Base-by-base conservation (phyloP, 768 basidiomycete species). In the Hericium coralloides region DNA sequence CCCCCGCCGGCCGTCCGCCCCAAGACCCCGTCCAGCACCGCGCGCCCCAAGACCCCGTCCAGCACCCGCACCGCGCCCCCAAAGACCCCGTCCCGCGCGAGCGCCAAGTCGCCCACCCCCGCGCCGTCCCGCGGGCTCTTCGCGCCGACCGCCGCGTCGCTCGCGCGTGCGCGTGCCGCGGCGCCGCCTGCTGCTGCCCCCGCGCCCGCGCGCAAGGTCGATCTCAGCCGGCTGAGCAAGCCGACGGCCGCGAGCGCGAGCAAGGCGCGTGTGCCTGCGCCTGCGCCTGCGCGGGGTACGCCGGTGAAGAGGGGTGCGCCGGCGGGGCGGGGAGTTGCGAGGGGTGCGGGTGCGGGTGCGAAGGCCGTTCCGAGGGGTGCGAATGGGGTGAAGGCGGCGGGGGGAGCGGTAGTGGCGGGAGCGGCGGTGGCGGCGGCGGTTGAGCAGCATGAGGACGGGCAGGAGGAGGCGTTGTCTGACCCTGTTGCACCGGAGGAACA, bases 131-230 rank as follows among this genome's bases (percentile, higher is more conserved):
- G 26, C 26, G 84, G 87, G 12, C 68, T 91, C 20, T 90, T 85
- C 64, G 89, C 90, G 7, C 90, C 90, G 0, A 92, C 90, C 1
- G 90, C 89, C 0, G 87, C 89, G 3, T 89, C 89, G 9, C 79
- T 92, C 8, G 90, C 90, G 0, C 79, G 76, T 52, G 76, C 84
- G 37, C 83, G 87, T 51, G 81, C 78, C 64, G 76, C 79, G 0
- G 76, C 82, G 0, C 73, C 75, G 0, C 77, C 84, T 0, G 68
- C 70, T 18, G 82, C 79, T 72, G 85, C 84, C 68, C 65, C 70
- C n/a, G 76, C 79, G 0, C 62, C 82, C 48, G 79, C 78, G 56
- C 75, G 75, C 58, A 79, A 72, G 50, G 76, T 76, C 0, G 74
- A 84, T 12, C 57, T 64, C 14, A 85, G 87, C 57, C 78, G 89